Evolutionary conservation across 1,139 yeast genomes (phyloP).

Genomic region (Blastobotrys ciferrii): DNA sequence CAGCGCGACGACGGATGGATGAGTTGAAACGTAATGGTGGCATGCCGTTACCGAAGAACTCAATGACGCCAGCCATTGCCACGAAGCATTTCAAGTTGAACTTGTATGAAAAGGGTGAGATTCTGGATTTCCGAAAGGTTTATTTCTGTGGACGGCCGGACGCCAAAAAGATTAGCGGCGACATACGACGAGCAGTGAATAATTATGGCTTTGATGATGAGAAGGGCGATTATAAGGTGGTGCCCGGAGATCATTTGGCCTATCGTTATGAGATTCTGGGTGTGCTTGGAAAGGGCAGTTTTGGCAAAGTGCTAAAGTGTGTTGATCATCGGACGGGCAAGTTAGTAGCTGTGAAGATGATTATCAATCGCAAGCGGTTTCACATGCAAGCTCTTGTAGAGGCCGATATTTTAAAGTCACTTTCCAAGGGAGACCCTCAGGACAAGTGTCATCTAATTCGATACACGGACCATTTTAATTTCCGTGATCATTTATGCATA

Average conservation of each 20-base stretch:
- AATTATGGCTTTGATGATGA: constrained; percentile 77
- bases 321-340: constrained; percentile 60
- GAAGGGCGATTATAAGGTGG: constrained; percentile 59
- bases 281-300: constrained; percentile 74
- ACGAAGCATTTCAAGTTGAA: constrained; percentile 23
- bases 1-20: constrained; percentile 14
- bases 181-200: constrained; percentile 39
- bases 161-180: constrained; percentile 37
- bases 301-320: constrained; percentile 76
- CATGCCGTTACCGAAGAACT: constrained; percentile 14
- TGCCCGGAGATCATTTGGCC: constrained; percentile 68
- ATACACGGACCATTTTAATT: constrained; percentile 70
- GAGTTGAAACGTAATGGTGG: constrained; percentile 12
- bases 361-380: constrained; percentile 71
- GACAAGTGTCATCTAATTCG: constrained; percentile 48
- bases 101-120: constrained; percentile 55
- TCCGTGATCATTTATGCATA: constrained; percentile 81
- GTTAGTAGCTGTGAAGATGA: constrained; percentile 70
- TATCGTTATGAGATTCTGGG: constrained; percentile 65
- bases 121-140: constrained; percentile 42
- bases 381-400: constrained; percentile 78
- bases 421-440: constrained; percentile 45
- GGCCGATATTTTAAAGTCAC: constrained; percentile 60
- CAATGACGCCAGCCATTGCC: constrained; percentile 32
- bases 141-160: constrained; percentile 43